Base-by-base conservation (phyloP, 371 early-diverging fungal species). In the Caulochytrium protostelioides region DNA sequence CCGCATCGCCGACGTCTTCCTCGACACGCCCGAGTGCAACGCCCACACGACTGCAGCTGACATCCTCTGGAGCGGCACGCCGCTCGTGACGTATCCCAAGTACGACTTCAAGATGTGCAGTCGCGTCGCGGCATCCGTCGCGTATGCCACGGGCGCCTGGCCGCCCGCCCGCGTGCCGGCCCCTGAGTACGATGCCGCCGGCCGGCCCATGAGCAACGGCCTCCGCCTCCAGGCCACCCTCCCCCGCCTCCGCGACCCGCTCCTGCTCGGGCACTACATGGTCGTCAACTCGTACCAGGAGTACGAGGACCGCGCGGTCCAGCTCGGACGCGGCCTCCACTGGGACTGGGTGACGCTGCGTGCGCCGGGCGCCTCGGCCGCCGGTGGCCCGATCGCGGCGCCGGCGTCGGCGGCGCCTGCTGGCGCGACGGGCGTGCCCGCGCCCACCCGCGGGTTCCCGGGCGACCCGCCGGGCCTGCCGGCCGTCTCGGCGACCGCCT, bases 1-100 rank as follows among this genome's bases (percentile, higher is more conserved):
- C n/a, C 74, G 86, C 8, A 70, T 85, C 3, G 86, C 85, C 0
- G 90, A 89, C 46, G 39, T 85, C 30, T 85, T 89, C 43, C 53
- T 89, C 32, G 90, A 89, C 54, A 85, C 85, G 5, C 79, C 84
- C 13, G 85, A 85, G 54, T 86, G 87, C 47, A 89, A 89, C 44
- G 90, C 83, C 0, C 90, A 89, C 42, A 89, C 90, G 2, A 89
- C 90, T 1, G 86, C 87, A 0, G 80, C 79, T 2, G 90, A 89
- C 55, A 85, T 85, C 29, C 50, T 89, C 26, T 89, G 86, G 84
- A 76, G 76, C 22, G 90, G 87, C 8, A 86, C 87, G 5, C 90
- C 90, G 4, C 72, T 89, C 23, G 55, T 89, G 8, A 86, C 87
- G 0, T 83, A 59, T 54, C 81, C 85, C n/a, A 73, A 83, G 28